A percentile compares a stretch with the other conserved stretches of the same genome.
Evolutionary conservation across 257 asterid genomes (phyloP).

Genomic region (Leptodermis oblonga): DNA sequence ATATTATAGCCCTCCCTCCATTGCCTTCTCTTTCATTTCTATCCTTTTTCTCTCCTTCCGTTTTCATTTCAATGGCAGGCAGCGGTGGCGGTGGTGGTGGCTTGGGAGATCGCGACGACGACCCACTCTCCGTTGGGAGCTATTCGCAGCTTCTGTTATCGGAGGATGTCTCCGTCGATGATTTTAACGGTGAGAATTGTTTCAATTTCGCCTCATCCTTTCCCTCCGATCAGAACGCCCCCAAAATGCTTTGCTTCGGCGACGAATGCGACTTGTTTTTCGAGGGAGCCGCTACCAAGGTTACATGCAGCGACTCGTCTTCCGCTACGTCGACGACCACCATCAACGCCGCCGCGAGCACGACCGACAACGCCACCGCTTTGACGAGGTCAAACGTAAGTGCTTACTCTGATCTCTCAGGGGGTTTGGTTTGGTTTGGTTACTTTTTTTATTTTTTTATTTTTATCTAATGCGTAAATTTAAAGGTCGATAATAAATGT

Average conservation of each 20-base stretch:
- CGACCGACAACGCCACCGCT: constrained; percentile 6
- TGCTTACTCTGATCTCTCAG: neutral
- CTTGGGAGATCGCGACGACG: constrained; percentile 32
- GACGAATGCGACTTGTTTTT: constrained; percentile 25
- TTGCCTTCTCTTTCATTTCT: neutral
- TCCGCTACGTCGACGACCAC: constrained; percentile 26
- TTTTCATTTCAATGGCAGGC: constrained; percentile 35
- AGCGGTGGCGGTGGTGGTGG: constrained; percentile 16
- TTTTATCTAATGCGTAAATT: neutral
- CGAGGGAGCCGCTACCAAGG: constrained; percentile 4
- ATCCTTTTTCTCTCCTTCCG: neutral
- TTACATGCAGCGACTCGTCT: constrained; percentile 48
- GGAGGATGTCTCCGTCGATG: constrained; percentile 41
- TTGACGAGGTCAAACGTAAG: constrained; percentile 29
- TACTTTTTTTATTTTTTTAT: neutral
- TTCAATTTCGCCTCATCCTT: constrained; percentile 30
- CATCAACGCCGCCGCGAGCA: constrained; percentile 10
- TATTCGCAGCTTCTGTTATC: constrained; percentile 64
- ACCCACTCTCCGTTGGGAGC: constrained; percentile 41
- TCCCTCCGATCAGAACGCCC: constrained; percentile 19
- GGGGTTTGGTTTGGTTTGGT: neutral
- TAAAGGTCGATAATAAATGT: neutral
- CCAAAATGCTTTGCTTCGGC: constrained; percentile 69
- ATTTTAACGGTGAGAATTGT: constrained; percentile 25
- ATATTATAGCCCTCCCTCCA: too few relatives aligned